These are phyloP conservation scores for Gossypium australe DNA, from an alignment of 345 rosid species.

Conservation along the genomic window DNA sequence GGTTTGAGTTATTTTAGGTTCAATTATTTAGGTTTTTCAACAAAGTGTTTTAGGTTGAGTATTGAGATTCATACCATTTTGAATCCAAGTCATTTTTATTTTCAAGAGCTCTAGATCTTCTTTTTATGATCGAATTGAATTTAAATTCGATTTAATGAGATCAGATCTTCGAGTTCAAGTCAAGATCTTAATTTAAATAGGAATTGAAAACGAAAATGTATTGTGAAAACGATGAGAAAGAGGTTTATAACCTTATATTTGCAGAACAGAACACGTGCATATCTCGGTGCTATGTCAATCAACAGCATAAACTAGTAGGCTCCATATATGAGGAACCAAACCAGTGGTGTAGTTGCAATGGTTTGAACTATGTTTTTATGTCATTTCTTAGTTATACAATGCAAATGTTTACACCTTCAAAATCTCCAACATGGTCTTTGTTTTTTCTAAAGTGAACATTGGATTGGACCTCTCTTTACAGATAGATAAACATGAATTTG, in stretches of 20 bases:
- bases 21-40: no score
- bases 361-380: constrained; percentile 2
- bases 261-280: background rate
- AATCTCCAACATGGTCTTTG: background rate
- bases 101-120: no score
- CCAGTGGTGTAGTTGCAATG: background rate
- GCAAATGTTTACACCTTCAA: background rate
- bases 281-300: background rate
- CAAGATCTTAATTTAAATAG: background rate
- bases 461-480: background rate
- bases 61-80: no score
- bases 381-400: background rate
- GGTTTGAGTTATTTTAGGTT: no score
- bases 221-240: background rate
- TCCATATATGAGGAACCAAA: background rate
- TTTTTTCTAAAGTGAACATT: background rate
- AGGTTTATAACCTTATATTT: background rate
- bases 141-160: background rate
- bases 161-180: background rate
- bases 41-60: rapidly evolving
- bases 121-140: no score
- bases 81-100: no score
- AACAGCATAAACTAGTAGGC: constrained; percentile 7
- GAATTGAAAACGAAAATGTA: background rate
- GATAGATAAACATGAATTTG: background rate